Base-by-base conservation (phyloP, 2,329 filamentous ascomycete species). In the Zelopaecilomyces penicillatus region DNA sequence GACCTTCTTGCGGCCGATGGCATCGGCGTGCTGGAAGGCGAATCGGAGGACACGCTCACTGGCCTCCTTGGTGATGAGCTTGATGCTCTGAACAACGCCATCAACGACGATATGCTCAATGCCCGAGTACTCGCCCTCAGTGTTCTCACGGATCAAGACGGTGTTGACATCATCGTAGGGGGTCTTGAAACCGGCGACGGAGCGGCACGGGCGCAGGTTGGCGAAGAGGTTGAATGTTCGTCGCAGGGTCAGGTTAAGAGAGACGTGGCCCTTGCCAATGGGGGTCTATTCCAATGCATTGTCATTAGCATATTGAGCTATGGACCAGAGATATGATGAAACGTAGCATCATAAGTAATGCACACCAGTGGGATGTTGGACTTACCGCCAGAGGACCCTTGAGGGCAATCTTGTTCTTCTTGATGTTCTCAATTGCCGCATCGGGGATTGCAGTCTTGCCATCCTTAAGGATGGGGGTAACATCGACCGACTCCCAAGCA, bases 181-280 rank as follows among this genome's bases (percentile, higher is more conserved):
- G 43, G 93, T 98, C 83, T 97, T 95, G 85, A 85, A 98, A 62
- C 93, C 93, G 54, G 86, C 87, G 57, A 98, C 89, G 53, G 89
- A 96, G 65, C 89, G 87, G 82, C 94, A 98, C 52, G 94, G 93
- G 63, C 94, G 90, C 61, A 98, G 79, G 76, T 98, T 98, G 74
- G 93, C 94, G 71, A 98, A 98, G 61, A 98, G 89, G 78, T 98
- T 98, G 77, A 98, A 98, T 53, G 94, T 98, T 65, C 93, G 86
- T 66, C 93, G 91, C 61, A 98, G 89, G 49, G 93, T 98, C 55
- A 98, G 77, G 80, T 98, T 98, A 58, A 98, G 87, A 47, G 93
- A 97, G 67, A 98, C 91, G 74, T 98, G 93, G 63, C 93, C 93
- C 78, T 97, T 98, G 70, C 94, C 93, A 62, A 98, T 82, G 53